Evolutionary conservation across 202 grass and related monocot genomes (phyloP), one percentile per base, ranked within the genome.

Genomic region (Sporobolus alterniflorus): DNA sequence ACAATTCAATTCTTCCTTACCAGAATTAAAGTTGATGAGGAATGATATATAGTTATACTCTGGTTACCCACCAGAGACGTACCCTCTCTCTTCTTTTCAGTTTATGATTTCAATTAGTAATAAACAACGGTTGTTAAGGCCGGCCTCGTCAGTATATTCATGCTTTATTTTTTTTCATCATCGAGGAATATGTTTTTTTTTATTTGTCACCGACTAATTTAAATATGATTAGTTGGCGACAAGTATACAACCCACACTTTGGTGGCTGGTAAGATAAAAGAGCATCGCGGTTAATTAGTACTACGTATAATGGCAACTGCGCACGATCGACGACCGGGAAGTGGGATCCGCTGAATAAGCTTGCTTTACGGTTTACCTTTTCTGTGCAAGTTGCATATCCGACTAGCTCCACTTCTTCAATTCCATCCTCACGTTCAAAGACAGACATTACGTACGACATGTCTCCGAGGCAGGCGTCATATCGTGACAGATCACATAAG

Each of bases 131-230:
- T 73, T 47, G 28, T 33, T 3, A 44, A n/a, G n/a, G n/a, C n/a
- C n/a, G 79, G 21, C 40, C 42, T 73, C 72, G 52, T 82, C 79
- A n/a, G n/a, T n/a, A n/a, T n/a, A 82, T 6, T 5, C 22, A 71
- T 62, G 28, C 79, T 36, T 81, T 81, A 51, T 7, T 51, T 32
- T 80, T 18, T n/a, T n/a, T n/a, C n/a, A n/a, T 3, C 15, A 81
- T 71, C 42, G 54, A 82, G 79, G 79, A 82, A 82, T 82, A 67
- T 69, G 67, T n/a, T n/a, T n/a, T n/a, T n/a, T n/a, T n/a, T n/a
- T n/a, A n/a, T n/a, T n/a, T n/a, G n/a, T n/a, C n/a, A n/a, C n/a
- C n/a, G n/a, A n/a, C n/a, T n/a, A n/a, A n/a, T n/a, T n/a, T n/a
- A n/a, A n/a, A n/a, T n/a, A n/a, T n/a, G n/a, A n/a, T n/a, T n/a